Evolutionary conservation across 768 basidiomycete genomes (phyloP), one percentile per base, ranked within the genome.

Genomic region (Tricholomella constricta): DNA sequence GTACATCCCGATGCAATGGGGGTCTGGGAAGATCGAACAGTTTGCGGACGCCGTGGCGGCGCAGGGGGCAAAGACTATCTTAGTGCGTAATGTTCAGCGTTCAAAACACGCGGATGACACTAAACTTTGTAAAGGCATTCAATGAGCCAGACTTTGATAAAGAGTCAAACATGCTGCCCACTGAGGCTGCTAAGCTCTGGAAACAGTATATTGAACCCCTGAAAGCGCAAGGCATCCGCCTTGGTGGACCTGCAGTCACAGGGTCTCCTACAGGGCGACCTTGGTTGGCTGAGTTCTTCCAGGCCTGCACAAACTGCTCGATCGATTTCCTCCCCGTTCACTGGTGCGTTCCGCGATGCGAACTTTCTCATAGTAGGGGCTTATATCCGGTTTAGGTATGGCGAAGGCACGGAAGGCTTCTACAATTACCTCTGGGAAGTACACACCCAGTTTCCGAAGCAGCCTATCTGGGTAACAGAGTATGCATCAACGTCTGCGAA

Each of bases 391-490:
- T 22, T 52, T 44, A 83, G 81, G 80, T 87, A 88, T 65, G 84
- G 82, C 25, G 68, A 76, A 36, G 82, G 83, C 41, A 69, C 74
- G 1, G 78, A 78, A 43, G 75, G 72, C 10, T 84, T 88, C 60
- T 77, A 77, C 45, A 71, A 74, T 45, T 83, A 86, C 57, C 65
- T 86, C 23, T 73, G 77, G 65, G 73, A 80, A 56, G 75, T 84
- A 40, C 79, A 84, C 55, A 62, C 69, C 6, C 66, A 75, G 7
- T 86, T 75, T 54, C 78, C 76, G 46, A 55, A 82, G 41, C 66
- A 68, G 25, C 78, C 82, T 2, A 69, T 86, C 15, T 88, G 85
- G 85, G 75, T 88, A 5, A 86, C 85, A 4, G 85, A 86, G 58
- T 86, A 73, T 64, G 82, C 81, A 0, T 81, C 82, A 51, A 82